phyloP scores from a whole-genome alignment of 2,329 filamentous ascomycete genomes.

The Colletotrichum coccodes region DNA sequence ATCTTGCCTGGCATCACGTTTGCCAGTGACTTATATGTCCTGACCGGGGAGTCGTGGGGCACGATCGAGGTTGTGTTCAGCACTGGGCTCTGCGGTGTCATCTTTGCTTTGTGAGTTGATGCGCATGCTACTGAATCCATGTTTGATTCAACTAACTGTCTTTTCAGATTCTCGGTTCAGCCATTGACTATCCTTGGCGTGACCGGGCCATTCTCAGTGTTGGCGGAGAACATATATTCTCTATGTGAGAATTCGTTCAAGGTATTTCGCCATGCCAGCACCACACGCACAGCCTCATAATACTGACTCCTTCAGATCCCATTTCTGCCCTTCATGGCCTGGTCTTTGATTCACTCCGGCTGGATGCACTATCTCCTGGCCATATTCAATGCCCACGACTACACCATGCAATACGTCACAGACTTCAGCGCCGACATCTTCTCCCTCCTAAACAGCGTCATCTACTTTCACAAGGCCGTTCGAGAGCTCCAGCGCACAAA shows the following conservation, averaged over 20 bases:
- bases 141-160: neutral
- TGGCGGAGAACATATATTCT: constrained; percentile 73
- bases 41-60: constrained; percentile 72
- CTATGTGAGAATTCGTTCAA: constrained; percentile 65
- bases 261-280: constrained; percentile 44
- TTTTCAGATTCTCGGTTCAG: constrained; percentile 62
- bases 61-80: constrained; percentile 75
- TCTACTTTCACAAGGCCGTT: constrained; percentile 75
- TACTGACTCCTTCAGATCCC: constrained; percentile 52
- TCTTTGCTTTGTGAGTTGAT: constrained; percentile 66
- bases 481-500: constrained; percentile 72
- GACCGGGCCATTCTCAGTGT: constrained; percentile 73
- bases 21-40: constrained; percentile 70
- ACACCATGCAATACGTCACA: constrained; percentile 77
- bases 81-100: constrained; percentile 70
- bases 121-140: neutral
- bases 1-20: constrained; percentile 75
- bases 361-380: constrained; percentile 75
- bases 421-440: constrained; percentile 75
- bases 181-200: constrained; percentile 74
- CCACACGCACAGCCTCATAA: neutral
- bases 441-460: constrained; percentile 73
- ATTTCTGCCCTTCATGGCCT: constrained; percentile 75
- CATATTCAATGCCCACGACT: constrained; percentile 75
- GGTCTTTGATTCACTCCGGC: constrained; percentile 71